These are phyloP conservation scores for Nematodospora valgi DNA, from an alignment of 805 yeast genomes.

Conservation along the genomic window DNA sequence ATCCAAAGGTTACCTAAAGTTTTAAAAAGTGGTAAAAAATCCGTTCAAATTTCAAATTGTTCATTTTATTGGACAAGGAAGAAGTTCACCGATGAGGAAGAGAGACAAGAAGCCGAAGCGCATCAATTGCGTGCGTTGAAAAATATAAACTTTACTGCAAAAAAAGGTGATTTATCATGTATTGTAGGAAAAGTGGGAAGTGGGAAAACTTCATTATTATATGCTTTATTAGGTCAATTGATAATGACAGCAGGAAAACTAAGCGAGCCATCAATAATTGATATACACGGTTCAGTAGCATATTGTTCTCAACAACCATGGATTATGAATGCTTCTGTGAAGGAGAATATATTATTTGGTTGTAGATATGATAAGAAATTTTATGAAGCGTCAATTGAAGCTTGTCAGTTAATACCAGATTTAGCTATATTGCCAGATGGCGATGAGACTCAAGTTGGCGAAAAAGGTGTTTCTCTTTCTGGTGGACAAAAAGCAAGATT, in stretches of 20 bases:
- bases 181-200: conserved; percentile 67
- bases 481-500: conserved; percentile 67
- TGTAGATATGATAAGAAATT: conserved; percentile 38
- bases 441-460: conserved; percentile 55
- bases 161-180: conserved; percentile 54
- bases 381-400: conserved; percentile 42
- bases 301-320: conserved; percentile 62
- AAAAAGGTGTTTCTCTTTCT: conserved; percentile 56
- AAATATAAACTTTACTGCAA: conserved; percentile 47
- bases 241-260: conserved; percentile 8
- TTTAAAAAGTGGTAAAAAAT: conserved; percentile 20
- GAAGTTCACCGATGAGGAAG: conserved; percentile 24
- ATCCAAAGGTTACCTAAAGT: conserved; percentile 8
- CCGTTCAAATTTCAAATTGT: conserved; percentile 38
- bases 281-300: conserved; percentile 44
- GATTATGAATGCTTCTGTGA: conserved; percentile 49
- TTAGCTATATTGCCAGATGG: conserved; percentile 49
- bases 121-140: conserved; percentile 33
- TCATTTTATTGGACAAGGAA: conserved; percentile 49
- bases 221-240: conserved; percentile 55
- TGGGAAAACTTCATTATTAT: conserved; percentile 60
- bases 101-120: conserved; percentile 3
- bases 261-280: conserved; percentile 12
- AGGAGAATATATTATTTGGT: conserved; percentile 52
- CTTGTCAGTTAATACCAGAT: conserved; percentile 50